Percentiles rank a stretch among this genome's conserved stretches.
Conservation (phyloP, 805 yeast species). For the Ogataea nonfermentans region DNA sequence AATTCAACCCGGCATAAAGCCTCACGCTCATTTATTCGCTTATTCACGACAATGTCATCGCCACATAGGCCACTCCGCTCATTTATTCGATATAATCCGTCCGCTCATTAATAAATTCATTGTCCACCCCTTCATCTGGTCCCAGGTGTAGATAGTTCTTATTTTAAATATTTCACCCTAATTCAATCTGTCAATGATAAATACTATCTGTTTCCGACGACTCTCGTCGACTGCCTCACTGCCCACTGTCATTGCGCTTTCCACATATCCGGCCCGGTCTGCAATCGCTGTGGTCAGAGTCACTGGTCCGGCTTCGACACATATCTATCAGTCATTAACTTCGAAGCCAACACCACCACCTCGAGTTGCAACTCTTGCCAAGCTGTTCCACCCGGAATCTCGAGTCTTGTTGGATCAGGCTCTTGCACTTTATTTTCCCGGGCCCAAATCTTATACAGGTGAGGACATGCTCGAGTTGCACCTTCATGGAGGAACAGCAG, state of each 20-base stretch:
- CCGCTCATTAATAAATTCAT: conserved; percentile 1
- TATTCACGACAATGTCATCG: conserved; percentile 1
- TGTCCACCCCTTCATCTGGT: conserved; percentile 2
- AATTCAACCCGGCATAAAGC: conserved; percentile 4
- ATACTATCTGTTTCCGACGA: neutral
- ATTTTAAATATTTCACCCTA: conserved; percentile 6
- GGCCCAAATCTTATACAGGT: conserved; percentile 86
- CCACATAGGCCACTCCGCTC: conserved; percentile 1
- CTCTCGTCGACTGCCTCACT: neutral
- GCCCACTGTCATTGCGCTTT: conserved; percentile 83
- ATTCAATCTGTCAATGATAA: conserved; percentile 2
- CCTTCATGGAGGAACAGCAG: conserved; percentile 91
- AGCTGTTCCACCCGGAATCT: conserved; percentile 45
- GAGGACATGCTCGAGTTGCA: conserved; percentile 91
- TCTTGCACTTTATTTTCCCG: conserved; percentile 60
- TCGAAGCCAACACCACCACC: conserved; percentile 40
- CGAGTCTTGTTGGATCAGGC: conserved; percentile 69
- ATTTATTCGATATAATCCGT: conserved; percentile 1
- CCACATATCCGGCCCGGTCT: conserved; percentile 77
- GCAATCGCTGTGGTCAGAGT: conserved; percentile 86
- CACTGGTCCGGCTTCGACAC: conserved; percentile 64
- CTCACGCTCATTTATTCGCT: conserved; percentile 3
- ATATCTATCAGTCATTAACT: conserved; percentile 49
- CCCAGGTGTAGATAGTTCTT: conserved; percentile 4
- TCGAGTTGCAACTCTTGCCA: conserved; percentile 57